Percentiles rank a stretch among this genome's conserved stretches.
These are phyloP conservation scores for Crithidia expoeki DNA, from an alignment of 208 protist species.

Conservation along the genomic window DNA sequence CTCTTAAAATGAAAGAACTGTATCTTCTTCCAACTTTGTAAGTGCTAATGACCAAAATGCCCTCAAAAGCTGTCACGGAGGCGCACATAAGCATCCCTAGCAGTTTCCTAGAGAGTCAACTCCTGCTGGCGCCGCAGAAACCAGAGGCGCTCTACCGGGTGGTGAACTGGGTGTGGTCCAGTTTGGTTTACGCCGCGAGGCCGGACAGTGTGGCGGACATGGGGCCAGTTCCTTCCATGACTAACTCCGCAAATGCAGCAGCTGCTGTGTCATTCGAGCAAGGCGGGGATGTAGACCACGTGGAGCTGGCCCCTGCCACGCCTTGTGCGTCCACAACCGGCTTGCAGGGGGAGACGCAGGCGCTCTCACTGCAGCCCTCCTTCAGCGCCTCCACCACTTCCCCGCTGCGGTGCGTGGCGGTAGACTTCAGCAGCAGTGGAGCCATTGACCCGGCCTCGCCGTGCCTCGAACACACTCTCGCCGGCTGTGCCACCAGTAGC, in stretches of 20 bases:
- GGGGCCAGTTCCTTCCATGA: no score
- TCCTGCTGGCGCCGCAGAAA: slow-evolving; percentile 15
- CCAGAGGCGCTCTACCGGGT: slow-evolving; percentile 28
- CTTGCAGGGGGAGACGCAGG: slow-evolving; percentile 2
- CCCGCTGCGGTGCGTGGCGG: background rate
- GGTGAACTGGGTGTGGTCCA: slow-evolving; percentile 27
- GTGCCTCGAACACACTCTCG: slow-evolving; percentile 12
- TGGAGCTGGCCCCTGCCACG: background rate
- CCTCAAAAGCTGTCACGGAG: background rate
- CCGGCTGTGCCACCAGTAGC: background rate
- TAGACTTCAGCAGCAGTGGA: background rate
- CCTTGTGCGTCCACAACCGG: background rate
- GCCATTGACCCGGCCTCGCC: slow-evolving; percentile 1
- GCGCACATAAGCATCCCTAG: slow-evolving; percentile 1
- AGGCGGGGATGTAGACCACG: background rate
- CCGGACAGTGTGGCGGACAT: background rate
- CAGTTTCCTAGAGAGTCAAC: slow-evolving; percentile 15
- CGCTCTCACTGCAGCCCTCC: background rate
- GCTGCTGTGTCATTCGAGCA: no score
- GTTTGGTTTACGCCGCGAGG: slow-evolving; percentile 14
- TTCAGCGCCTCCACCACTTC: background rate
- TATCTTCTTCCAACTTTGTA: no score
- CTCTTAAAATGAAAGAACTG: no score
- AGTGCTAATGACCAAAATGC: background rate
- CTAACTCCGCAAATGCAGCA: no score